Percentiles rank a stretch among this genome's conserved stretches.
Conservation (phyloP, 1,139 yeast species). For the Tardiomyces blankii region DNA sequence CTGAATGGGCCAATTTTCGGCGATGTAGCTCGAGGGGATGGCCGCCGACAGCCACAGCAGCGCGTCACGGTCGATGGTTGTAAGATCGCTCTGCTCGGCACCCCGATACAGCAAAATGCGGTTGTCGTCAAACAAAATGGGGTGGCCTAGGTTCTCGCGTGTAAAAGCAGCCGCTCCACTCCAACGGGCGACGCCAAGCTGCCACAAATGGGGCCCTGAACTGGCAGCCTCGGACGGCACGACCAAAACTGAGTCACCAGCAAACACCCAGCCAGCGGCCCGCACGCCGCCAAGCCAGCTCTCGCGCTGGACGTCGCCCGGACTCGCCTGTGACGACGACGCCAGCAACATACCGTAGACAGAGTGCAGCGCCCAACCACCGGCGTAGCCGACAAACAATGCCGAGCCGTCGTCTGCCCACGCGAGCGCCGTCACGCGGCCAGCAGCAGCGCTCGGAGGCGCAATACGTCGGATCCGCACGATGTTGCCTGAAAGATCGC, state of each 20-base stretch:
- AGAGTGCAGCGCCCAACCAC: slow-evolving; percentile 29
- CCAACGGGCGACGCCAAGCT: slow-evolving; percentile 23
- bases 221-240: slow-evolving; percentile 9
- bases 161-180: slow-evolving; percentile 21
- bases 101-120: slow-evolving; percentile 26
- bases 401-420: slow-evolving; percentile 29
- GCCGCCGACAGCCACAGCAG: slow-evolving; percentile 27
- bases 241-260: slow-evolving; percentile 20
- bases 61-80: slow-evolving; percentile 23
- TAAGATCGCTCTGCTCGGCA: slow-evolving; percentile 27
- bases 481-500: slow-evolving; percentile 24
- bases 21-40: slow-evolving; percentile 28
- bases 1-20: slow-evolving; percentile 32
- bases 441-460: slow-evolving; percentile 23
- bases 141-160: slow-evolving; percentile 20
- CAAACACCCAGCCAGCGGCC: slow-evolving; percentile 24
- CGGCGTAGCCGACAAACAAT: slow-evolving; percentile 25
- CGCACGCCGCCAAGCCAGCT: slow-evolving; percentile 23
- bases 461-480: slow-evolving; percentile 17
- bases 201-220: slow-evolving; percentile 10
- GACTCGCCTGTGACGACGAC: slow-evolving; percentile 16
- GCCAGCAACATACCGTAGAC: slow-evolving; percentile 27
- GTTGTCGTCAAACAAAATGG: slow-evolving; percentile 23
- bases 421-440: slow-evolving; percentile 17
- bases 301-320: slow-evolving; percentile 10